phyloP scores from a whole-genome alignment of 2,329 filamentous ascomycete genomes.

The Colletotrichum liaoningense region DNA sequence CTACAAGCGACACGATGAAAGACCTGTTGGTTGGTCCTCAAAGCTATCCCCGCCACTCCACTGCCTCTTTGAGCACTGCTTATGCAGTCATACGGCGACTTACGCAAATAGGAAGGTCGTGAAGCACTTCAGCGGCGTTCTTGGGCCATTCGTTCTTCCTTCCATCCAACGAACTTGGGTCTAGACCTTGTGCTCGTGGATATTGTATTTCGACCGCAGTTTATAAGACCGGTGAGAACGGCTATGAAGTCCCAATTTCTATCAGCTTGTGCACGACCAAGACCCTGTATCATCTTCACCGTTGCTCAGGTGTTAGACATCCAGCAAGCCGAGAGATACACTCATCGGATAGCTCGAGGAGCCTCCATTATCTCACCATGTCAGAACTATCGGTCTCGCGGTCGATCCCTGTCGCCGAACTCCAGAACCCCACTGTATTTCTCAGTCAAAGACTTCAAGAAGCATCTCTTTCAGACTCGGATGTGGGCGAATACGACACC shows the following conservation, averaged over 20 bases:
- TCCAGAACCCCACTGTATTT: neutral
- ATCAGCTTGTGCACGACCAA: too few species aligned
- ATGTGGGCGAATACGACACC: neutral
- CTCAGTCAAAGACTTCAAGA: neutral
- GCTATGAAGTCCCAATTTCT: neutral
- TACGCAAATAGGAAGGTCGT: neutral
- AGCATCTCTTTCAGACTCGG: neutral
- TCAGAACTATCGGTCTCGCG: neutral
- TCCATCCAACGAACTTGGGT: neutral
- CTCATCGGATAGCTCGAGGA: neutral
- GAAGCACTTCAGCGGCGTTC: neutral
- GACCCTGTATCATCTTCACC: too few species aligned
- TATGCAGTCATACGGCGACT: neutral
- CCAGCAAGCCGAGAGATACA: too few species aligned
- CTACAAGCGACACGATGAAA: neutral
- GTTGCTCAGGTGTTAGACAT: too few species aligned
- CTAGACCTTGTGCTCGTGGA: neutral
- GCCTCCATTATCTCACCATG: neutral
- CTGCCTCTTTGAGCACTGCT: neutral
- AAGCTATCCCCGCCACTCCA: neutral
- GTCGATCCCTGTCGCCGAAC: neutral
- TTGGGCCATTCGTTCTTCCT: neutral
- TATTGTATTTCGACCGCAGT: neutral
- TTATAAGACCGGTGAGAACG: neutral
- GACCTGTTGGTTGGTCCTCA: neutral